phyloP scores from a whole-genome alignment of 352 stramenopile species.

The Phytopythium boreale region DNA sequence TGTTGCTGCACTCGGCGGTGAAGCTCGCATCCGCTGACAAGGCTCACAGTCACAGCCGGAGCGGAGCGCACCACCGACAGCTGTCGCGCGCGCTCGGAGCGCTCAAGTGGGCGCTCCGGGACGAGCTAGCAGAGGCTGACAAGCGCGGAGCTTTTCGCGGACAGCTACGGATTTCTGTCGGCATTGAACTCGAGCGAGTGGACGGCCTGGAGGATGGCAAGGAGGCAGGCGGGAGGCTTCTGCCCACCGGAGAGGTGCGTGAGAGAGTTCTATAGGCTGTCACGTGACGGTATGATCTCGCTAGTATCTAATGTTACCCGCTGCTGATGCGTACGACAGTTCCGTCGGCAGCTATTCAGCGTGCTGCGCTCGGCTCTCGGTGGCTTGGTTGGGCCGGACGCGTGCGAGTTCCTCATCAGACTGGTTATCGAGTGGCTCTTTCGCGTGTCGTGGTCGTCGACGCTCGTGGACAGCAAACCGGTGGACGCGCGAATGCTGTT shows the following conservation, averaged over 20 bases:
- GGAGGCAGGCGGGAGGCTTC: not conserved
- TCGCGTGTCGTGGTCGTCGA: not conserved
- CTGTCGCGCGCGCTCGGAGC: slow-evolving; percentile 32
- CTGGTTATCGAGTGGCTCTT: slow-evolving; percentile 64
- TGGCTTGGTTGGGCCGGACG: slow-evolving; percentile 29
- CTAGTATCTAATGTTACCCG: not conserved
- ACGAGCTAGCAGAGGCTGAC: slow-evolving; percentile 11
- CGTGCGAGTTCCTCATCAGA: slow-evolving; percentile 22
- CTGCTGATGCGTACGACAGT: slow-evolving; percentile 14
- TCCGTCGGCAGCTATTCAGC: slow-evolving; percentile 14
- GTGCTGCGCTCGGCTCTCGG: slow-evolving; percentile 39
- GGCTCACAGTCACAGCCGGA: too few species aligned
- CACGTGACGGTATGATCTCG: too few species aligned
- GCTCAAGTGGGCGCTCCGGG: slow-evolving; percentile 31
- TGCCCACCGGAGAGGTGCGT: not conserved
- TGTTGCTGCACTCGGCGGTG: slow-evolving; percentile 42
- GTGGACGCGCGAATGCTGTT: slow-evolving; percentile 15
- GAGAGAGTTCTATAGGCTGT: too few species aligned
- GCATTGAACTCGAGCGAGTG: not conserved
- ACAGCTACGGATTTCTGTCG: not conserved
- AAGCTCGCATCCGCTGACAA: slow-evolving; percentile 1
- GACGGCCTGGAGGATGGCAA: not conserved
- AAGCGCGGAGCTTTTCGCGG: not conserved
- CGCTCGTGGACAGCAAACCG: not conserved
- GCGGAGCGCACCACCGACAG: slow-evolving; percentile 9